phyloP scores from a whole-genome alignment of 257 asterid genomes.

The Anisodus acutangulus region DNA sequence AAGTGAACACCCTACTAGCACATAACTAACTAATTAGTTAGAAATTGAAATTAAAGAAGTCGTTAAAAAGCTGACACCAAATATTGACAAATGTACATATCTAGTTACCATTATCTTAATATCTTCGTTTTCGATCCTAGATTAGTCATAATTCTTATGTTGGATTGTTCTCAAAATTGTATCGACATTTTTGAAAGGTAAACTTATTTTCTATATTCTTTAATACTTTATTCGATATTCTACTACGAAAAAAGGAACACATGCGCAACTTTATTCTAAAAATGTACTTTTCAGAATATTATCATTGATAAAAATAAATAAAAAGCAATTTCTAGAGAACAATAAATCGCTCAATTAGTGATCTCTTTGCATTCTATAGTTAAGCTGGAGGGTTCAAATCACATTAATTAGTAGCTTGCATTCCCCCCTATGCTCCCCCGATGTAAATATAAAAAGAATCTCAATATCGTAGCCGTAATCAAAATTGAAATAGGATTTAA shows the following conservation, averaged over 20 bases:
- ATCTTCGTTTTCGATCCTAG: background rate
- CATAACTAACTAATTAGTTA: too few relatives aligned
- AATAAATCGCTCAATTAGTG: too few relatives aligned
- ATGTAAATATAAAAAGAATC: too few relatives aligned
- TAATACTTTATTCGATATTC: slow-evolving; percentile 14
- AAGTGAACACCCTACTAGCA: too few relatives aligned
- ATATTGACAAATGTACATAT: background rate
- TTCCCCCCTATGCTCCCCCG: too few relatives aligned
- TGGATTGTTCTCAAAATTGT: background rate
- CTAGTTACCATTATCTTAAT: too few relatives aligned
- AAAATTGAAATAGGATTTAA: background rate
- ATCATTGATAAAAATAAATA: background rate
- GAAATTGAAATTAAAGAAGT: background rate
- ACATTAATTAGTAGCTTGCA: too few relatives aligned
- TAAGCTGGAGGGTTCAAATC: too few relatives aligned
- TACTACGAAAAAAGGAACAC: background rate
- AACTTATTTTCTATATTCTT: background rate
- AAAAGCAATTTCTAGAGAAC: too few relatives aligned
- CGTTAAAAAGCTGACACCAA: background rate
- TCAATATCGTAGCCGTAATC: too few relatives aligned
- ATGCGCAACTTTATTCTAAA: slow-evolving; percentile 22
- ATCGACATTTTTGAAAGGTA: background rate
- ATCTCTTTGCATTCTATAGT: too few relatives aligned
- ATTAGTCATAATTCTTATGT: background rate
- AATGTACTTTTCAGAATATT: background rate